Percentiles rank a stretch among this genome's conserved stretches.
phyloP scores from a whole-genome alignment of 495 filamentous ascomycete species.

The Penicillium alfredii region DNA sequence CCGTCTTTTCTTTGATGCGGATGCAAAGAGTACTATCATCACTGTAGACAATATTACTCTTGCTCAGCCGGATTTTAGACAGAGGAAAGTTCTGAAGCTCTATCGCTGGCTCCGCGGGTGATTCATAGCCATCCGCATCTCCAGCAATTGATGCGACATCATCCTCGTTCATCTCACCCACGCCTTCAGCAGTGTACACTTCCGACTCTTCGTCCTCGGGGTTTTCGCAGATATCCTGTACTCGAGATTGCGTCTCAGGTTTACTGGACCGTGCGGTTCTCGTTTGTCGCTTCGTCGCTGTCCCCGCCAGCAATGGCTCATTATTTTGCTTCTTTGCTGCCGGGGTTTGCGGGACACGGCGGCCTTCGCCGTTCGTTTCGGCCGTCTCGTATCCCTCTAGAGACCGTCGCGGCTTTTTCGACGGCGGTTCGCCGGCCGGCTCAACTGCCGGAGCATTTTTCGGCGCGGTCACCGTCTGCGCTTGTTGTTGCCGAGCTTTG shows the following conservation, averaged over 20 bases:
- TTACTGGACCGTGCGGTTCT: conserved; percentile 4
- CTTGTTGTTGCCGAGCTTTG: conserved; percentile 42
- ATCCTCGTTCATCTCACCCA: conserved; percentile 19
- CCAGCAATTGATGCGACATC: conserved; percentile 21
- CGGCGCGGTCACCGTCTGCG: conserved; percentile 16
- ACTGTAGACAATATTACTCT: conserved; percentile 36
- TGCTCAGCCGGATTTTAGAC: conserved; percentile 37
- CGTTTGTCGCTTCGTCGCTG: conserved; percentile 3
- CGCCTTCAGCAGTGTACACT: conserved; percentile 8
- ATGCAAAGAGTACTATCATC: conserved; percentile 37
- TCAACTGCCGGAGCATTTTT: conserved; percentile 15
- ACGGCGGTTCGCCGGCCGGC: conserved; percentile 26
- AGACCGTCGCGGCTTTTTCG: conserved; percentile 32
- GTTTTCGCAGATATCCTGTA: conserved; percentile 1
- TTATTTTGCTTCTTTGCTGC: conserved; percentile 23
- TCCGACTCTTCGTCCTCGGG: conserved; percentile 13
- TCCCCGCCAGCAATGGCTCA: conserved; percentile 9
- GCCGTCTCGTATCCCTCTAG: conserved; percentile 15
- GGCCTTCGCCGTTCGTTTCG: conserved; percentile 8
- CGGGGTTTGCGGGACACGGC: conserved; percentile 15
- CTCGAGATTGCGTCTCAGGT: not conserved
- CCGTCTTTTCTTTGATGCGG: conserved; percentile 40
- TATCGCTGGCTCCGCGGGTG: conserved; percentile 26
- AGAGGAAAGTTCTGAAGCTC: conserved; percentile 39
- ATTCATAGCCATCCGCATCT: conserved; percentile 34